phyloP scores from a whole-genome alignment of 2,329 filamentous ascomycete genomes.

The Corinectria fuckeliana region DNA sequence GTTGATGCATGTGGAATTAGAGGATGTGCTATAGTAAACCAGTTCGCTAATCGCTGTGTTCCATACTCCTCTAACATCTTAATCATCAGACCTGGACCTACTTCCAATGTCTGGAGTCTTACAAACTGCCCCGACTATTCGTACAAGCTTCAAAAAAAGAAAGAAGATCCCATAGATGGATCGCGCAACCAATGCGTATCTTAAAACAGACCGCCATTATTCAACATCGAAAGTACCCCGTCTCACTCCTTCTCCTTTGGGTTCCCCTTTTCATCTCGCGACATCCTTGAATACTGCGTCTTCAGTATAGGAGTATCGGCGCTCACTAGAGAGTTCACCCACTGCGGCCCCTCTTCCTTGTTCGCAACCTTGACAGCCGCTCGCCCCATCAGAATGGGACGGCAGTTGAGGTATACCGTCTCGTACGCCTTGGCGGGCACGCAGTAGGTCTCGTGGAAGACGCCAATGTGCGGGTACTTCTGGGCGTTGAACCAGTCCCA shows the following conservation, averaged over 20 bases:
- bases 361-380: slow-evolving; percentile 33
- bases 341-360: slow-evolving; percentile 34
- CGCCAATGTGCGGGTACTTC: slow-evolving; percentile 50
- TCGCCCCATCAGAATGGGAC: slow-evolving; percentile 45
- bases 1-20: not conserved
- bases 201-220: not conserved
- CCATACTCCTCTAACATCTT: not conserved
- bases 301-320: slow-evolving; percentile 41
- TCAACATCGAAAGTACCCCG: not conserved
- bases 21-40: not conserved
- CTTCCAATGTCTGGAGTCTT: not conserved
- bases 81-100: not conserved
- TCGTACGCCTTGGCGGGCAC: slow-evolving; percentile 55
- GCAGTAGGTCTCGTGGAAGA: slow-evolving; percentile 62
- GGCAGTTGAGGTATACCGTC: slow-evolving; percentile 56
- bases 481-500: slow-evolving; percentile 58
- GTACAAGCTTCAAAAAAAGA: not conserved
- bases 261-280: slow-evolving; percentile 33
- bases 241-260: slow-evolving; percentile 15
- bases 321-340: slow-evolving; percentile 45
- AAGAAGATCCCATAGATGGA: not conserved
- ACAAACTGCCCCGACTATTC: not conserved
- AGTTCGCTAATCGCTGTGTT: not conserved
- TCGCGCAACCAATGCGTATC: not conserved
- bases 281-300: slow-evolving; percentile 45